These are phyloP conservation scores for Aspergillus intermedius DNA, from an alignment of 2,329 filamentous ascomycete genomes.

Conservation along the genomic window DNA sequence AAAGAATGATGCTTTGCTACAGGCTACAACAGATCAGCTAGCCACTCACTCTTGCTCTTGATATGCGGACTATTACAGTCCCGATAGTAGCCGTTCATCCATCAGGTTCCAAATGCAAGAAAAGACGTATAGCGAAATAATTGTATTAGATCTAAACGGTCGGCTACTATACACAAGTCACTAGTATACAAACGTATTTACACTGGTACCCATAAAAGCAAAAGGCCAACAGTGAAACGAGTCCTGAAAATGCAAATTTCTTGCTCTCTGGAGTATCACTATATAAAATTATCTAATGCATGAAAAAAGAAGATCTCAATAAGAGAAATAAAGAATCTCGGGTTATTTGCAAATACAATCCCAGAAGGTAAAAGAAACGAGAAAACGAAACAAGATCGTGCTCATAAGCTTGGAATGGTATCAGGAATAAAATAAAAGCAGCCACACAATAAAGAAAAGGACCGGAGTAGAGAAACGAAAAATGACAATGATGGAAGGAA, in stretches of 20 bases:
- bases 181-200: too few relatives aligned
- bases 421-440: conserved; percentile 4
- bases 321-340: conserved; percentile 4
- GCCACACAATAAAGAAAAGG: conserved; percentile 5
- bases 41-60: too few relatives aligned
- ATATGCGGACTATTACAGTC: too few relatives aligned
- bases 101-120: too few relatives aligned
- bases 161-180: too few relatives aligned
- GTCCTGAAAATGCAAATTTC: not conserved
- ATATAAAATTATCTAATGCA: conserved; percentile 1
- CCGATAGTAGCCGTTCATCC: too few relatives aligned
- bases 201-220: too few relatives aligned
- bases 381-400: conserved; percentile 12
- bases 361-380: conserved; percentile 20
- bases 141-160: too few relatives aligned
- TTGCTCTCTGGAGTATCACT: not conserved
- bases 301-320: conserved; percentile 1
- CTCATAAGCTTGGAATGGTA: conserved; percentile 29
- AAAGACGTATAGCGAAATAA: too few relatives aligned
- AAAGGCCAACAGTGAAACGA: not conserved
- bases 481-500: conserved; percentile 2
- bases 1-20: too few relatives aligned
- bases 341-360: conserved; percentile 25
- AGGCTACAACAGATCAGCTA: too few relatives aligned
- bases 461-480: too few relatives aligned